Percentiles rank a stretch among this genome's conserved stretches.
phyloP scores from a whole-genome alignment of 495 filamentous ascomycete genomes.

The Hyaloscypha bicolor region DNA sequence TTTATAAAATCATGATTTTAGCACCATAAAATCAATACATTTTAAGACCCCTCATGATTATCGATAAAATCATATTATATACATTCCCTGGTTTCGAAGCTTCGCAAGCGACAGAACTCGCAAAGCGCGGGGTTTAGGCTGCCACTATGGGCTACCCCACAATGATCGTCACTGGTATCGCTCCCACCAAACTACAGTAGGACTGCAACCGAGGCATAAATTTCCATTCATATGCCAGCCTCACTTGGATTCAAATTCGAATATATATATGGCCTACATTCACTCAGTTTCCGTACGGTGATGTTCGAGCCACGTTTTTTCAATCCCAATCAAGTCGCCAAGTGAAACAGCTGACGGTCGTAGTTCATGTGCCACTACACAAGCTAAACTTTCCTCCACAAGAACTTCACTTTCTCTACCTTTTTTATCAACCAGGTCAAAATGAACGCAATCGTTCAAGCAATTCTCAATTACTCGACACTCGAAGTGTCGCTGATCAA shows the following conservation, averaged over 20 bases:
- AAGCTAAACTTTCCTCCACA: background rate
- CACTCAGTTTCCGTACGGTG: background rate
- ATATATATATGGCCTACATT: background rate
- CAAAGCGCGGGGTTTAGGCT: background rate
- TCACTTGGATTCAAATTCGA: background rate
- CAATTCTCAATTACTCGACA: slow-evolving; percentile 34
- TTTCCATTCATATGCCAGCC: background rate
- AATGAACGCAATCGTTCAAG: slow-evolving; percentile 30
- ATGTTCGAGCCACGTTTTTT: background rate
- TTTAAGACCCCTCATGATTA: too few species aligned
- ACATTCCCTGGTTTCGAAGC: too few species aligned
- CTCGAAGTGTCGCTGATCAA: slow-evolving; percentile 34
- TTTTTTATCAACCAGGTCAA: background rate
- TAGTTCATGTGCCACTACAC: background rate
- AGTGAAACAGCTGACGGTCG: background rate
- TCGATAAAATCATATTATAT: too few species aligned
- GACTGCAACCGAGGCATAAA: background rate
- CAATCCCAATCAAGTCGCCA: background rate
- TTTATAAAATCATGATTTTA: too few species aligned
- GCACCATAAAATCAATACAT: too few species aligned
- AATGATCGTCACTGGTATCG: background rate
- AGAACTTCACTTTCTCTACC: background rate
- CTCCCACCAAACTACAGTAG: background rate
- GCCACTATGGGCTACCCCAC: background rate
- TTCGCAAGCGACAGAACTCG: background rate